phyloP scores from a whole-genome alignment of 331 rosid genomes.

The Dryas integrifolia region DNA sequence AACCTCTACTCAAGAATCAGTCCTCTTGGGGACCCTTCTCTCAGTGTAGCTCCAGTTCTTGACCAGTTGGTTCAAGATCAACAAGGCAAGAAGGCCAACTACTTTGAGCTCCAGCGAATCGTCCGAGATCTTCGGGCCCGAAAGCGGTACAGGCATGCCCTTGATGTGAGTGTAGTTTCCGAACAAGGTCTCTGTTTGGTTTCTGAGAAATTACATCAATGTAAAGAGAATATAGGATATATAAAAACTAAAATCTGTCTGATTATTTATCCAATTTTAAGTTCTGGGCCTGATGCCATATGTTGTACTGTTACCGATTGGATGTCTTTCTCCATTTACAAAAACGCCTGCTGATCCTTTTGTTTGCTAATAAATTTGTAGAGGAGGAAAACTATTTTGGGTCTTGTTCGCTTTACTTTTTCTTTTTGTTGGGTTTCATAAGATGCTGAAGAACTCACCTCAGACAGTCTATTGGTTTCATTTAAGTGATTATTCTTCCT shows the following conservation, averaged over 20 bases:
- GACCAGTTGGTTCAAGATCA: constrained; percentile 48
- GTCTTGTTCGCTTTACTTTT: not conserved
- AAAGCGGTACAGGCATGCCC: constrained; percentile 66
- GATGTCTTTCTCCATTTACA: not conserved
- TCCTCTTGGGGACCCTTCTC: constrained; percentile 59
- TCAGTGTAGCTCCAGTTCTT: constrained; percentile 52
- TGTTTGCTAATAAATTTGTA: not conserved
- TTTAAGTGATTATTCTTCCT: not conserved
- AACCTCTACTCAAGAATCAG: constrained; percentile 57
- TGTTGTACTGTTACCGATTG: too few species aligned
- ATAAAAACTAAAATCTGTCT: too few species aligned
- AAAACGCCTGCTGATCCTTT: not conserved
- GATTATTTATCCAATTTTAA: too few species aligned
- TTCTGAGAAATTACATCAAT: not conserved
- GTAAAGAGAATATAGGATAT: too few species aligned
- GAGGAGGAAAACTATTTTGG: not conserved
- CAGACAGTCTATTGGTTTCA: not conserved
- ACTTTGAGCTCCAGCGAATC: constrained; percentile 35
- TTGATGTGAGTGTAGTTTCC: constrained; percentile 37
- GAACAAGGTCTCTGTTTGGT: constrained; percentile 8
- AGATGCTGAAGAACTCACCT: not conserved
- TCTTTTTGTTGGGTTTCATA: not conserved
- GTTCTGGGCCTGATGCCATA: too few species aligned
- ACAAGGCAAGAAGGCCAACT: constrained; percentile 42
- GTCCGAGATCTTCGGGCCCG: constrained; percentile 44